Percentiles rank a stretch among this genome's conserved stretches.
Evolutionary conservation across 306 rosid genomes (phyloP).

Genomic region (Sicyos baderoa): DNA sequence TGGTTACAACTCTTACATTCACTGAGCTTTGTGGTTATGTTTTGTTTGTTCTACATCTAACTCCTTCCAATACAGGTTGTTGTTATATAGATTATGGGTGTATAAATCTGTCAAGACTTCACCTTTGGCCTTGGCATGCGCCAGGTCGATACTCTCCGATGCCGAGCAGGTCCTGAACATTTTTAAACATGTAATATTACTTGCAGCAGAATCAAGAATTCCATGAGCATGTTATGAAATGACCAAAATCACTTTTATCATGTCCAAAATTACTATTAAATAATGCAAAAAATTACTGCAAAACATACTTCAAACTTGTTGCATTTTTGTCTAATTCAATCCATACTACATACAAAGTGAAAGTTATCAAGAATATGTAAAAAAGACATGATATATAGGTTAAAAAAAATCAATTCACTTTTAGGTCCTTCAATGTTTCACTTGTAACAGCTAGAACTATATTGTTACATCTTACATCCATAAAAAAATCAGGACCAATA

Average conservation of each 20-base stretch:
- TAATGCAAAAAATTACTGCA: too few species aligned
- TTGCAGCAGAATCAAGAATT: background rate
- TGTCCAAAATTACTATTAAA: too few species aligned
- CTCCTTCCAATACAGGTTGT: conserved; percentile 10
- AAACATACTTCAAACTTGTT: too few species aligned
- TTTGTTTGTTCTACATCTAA: background rate
- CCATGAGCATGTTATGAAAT: too few species aligned
- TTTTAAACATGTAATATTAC: background rate
- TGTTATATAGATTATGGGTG: background rate
- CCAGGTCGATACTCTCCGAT: conserved; percentile 89
- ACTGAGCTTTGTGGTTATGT: conserved; percentile 1
- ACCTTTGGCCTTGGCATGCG: conserved; percentile 39
- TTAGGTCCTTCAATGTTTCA: too few species aligned
- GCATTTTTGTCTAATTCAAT: too few species aligned
- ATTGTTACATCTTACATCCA: too few species aligned
- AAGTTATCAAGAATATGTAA: background rate
- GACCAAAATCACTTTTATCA: too few species aligned
- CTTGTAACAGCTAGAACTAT: too few species aligned
- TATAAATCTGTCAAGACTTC: conserved; percentile 8
- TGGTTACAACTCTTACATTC: conserved; percentile 12
- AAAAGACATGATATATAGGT: background rate
- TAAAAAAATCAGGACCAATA: too few species aligned
- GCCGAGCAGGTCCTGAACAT: conserved; percentile 77
- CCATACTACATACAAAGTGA: background rate
- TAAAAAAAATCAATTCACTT: too few species aligned